Conservation (phyloP, 2,329 filamentous ascomycete genomes). For the Fusarium sp. region DNA sequence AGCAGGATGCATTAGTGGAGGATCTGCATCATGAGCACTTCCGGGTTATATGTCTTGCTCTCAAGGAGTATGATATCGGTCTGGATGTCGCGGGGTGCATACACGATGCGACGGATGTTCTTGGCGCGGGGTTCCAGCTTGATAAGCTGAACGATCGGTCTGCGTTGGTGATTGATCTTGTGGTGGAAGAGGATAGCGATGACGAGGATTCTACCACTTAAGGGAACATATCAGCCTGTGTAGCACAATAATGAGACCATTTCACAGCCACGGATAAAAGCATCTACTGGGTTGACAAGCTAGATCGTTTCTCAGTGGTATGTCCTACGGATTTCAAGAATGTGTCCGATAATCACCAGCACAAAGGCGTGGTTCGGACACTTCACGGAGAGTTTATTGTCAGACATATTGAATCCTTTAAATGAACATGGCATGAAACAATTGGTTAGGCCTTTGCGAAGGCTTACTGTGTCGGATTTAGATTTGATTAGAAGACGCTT, state of each 20-base stretch:
- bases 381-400: neutral
- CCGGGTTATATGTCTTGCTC: conserved; percentile 16
- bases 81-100: conserved; percentile 24
- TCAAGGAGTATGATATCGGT: conserved; percentile 23
- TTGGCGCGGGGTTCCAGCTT: conserved; percentile 16
- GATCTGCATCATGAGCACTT: conserved; percentile 22
- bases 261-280: neutral
- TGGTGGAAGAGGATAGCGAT: conserved; percentile 24
- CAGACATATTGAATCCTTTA: accelerated
- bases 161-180: conserved; percentile 21
- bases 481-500: neutral
- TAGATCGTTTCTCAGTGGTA: neutral
- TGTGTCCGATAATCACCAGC: neutral
- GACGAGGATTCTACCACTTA: conserved; percentile 6
- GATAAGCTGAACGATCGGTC: conserved; percentile 19
- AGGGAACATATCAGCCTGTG: neutral
- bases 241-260: neutral
- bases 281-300: neutral
- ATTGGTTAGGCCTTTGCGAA: neutral
- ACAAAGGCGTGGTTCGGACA: neutral
- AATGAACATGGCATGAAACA: accelerated
- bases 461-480: neutral
- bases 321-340: neutral
- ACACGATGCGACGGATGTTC: conserved; percentile 12
- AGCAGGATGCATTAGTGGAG: neutral